Percentiles rank a stretch among this genome's conserved stretches.
Evolutionary conservation across 306 rosid species (phyloP).

Genomic region (Trifolium fragiferum): DNA sequence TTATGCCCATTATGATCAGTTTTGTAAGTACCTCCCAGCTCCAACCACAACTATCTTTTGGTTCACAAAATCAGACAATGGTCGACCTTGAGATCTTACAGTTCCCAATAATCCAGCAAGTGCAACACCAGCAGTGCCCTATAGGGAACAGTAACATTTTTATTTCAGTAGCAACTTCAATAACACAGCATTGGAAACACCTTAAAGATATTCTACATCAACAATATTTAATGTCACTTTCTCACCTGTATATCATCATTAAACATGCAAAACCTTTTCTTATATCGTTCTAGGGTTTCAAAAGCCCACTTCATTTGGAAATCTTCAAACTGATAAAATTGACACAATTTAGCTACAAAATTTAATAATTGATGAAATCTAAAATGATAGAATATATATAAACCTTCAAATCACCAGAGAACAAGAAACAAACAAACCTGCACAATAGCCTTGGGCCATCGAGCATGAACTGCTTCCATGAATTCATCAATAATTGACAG

Average conservation of each 20-base stretch:
- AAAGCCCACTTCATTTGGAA: slow-evolving; percentile 99
- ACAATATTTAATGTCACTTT: slow-evolving; percentile 37
- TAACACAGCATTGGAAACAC: slow-evolving; percentile 11
- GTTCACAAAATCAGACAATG: slow-evolving; percentile 75
- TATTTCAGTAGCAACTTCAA: slow-evolving; percentile 32
- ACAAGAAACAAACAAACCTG: slow-evolving; percentile 59
- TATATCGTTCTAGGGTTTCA: slow-evolving; percentile 92
- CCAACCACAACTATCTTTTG: slow-evolving; percentile 98
- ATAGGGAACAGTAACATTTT: slow-evolving; percentile 40
- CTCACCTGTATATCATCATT: slow-evolving; percentile 98
- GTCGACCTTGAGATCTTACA: slow-evolving; percentile 95
- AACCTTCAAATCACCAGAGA: slow-evolving; percentile 51
- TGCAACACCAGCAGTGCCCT: slow-evolving; percentile 99
- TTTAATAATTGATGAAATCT: slow-evolving; percentile 26
- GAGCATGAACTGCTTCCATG: slow-evolving; percentile 92
- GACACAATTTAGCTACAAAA: slow-evolving; percentile 46
- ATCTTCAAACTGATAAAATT: slow-evolving; percentile 85
- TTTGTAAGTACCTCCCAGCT: slow-evolving; percentile 87
- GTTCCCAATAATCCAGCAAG: slow-evolving; percentile 96
- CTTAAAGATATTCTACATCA: slow-evolving; percentile 23
- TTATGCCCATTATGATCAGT: slow-evolving; percentile 31
- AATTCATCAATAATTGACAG: slow-evolving; percentile 91
- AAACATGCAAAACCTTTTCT: slow-evolving; percentile 92
- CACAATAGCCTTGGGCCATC: slow-evolving; percentile 99
- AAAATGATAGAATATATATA: slow-evolving; percentile 43